Evolutionary conservation across 163 green algal genomes (phyloP).

Genomic region (Scenedesmus sp.): DNA sequence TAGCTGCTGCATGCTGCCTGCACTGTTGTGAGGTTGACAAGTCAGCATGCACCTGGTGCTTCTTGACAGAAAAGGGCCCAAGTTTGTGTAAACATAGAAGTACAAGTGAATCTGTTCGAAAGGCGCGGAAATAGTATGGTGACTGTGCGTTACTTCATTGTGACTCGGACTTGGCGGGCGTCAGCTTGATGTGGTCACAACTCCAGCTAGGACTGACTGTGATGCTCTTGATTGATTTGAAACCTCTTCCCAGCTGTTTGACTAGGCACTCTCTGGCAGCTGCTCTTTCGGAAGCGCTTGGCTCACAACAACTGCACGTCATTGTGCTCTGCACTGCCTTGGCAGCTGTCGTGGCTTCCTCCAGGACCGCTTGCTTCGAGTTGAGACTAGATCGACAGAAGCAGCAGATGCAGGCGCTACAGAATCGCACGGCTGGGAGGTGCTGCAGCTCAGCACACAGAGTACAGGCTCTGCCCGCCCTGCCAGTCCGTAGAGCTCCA

Average conservation of each 20-base stretch:
- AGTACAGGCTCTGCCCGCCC: not conserved
- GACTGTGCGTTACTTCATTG: not conserved
- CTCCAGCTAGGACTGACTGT: not conserved
- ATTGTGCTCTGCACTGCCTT: not conserved
- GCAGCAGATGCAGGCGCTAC: not conserved
- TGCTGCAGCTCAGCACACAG: conserved; percentile 6
- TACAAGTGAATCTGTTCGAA: not conserved
- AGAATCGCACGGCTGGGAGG: not conserved
- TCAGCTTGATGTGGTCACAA: not conserved
- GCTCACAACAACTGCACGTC: not conserved
- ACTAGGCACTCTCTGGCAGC: not conserved
- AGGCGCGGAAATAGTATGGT: not conserved
- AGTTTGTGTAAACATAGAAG: not conserved
- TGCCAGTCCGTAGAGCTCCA: not conserved
- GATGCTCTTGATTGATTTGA: not conserved
- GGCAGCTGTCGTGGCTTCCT: not conserved
- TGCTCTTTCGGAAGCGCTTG: not conserved
- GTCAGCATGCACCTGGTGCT: not conserved
- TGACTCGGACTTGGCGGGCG: conserved; percentile 8
- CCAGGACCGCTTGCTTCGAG: not conserved
- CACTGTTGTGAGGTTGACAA: not conserved
- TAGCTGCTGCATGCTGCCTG: not conserved
- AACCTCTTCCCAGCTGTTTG: not conserved
- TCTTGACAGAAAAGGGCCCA: not conserved
- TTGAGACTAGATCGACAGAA: not conserved